Percentiles rank a stretch among this genome's conserved stretches.
Conservation (phyloP, 1,139 yeast genomes). For the Nakaseomyces sp. region DNA sequence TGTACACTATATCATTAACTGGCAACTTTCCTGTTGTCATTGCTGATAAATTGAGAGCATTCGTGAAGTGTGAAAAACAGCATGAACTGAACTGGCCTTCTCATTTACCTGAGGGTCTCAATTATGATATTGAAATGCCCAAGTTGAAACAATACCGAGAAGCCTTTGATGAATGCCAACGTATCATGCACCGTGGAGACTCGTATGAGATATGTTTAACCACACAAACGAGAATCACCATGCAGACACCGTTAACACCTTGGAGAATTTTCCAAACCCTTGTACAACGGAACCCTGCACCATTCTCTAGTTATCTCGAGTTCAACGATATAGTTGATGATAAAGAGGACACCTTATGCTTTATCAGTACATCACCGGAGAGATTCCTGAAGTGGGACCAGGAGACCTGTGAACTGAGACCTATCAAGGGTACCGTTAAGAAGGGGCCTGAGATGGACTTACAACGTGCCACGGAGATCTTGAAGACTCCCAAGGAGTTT, state of each 20-base stretch:
- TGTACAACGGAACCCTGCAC: conserved; percentile 76
- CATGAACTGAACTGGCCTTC: conserved; percentile 14
- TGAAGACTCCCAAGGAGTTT: conserved; percentile 83
- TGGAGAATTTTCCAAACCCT: conserved; percentile 79
- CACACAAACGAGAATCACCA: conserved; percentile 55
- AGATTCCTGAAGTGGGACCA: conserved; percentile 75
- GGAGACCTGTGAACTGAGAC: conserved; percentile 65
- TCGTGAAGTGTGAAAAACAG: conserved; percentile 3
- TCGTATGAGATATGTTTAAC: conserved; percentile 93
- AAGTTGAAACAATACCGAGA: conserved; percentile 44
- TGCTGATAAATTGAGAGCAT: conserved; percentile 5
- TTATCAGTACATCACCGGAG: conserved; percentile 91
- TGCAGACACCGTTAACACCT: conserved; percentile 42
- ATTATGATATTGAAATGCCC: conserved; percentile 39
- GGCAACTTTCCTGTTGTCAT: conserved; percentile 20
- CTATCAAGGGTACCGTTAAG: conserved; percentile 90
- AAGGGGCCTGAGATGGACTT: conserved; percentile 46
- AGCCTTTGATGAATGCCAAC: conserved; percentile 59
- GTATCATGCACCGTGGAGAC: conserved; percentile 67
- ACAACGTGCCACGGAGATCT: conserved; percentile 52
- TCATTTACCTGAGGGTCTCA: conserved; percentile 19
- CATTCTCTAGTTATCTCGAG: conserved; percentile 74
- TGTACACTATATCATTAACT: conserved; percentile 48
- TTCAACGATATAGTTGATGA: conserved; percentile 45
- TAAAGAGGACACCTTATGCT: conserved; percentile 31